Conservation (phyloP, 75 land plant species). For the Pinus taeda region DNA sequence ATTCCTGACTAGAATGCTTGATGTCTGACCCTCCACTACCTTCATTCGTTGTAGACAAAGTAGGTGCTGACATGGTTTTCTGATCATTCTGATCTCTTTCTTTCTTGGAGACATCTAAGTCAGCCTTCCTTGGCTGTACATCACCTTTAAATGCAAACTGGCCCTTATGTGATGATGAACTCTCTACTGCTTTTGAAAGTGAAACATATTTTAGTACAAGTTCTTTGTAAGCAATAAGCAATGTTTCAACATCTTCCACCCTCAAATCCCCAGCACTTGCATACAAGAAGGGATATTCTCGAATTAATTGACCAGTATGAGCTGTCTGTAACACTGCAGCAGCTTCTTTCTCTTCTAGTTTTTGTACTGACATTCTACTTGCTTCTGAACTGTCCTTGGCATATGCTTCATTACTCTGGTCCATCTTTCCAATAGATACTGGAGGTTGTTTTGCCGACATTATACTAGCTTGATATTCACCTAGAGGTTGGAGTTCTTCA, state of each 20-base stretch:
- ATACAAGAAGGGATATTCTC: conserved; percentile 80
- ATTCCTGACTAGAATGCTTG: neutral
- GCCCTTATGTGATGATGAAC: neutral
- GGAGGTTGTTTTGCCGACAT: neutral
- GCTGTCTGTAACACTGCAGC: conserved; percentile 65
- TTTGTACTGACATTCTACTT: conserved; percentile 37
- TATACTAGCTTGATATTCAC: neutral
- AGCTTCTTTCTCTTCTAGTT: conserved; percentile 58
- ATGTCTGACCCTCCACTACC: neutral
- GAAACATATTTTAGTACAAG: conserved; percentile 81
- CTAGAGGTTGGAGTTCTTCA: neutral
- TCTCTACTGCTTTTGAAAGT: conserved; percentile 72
- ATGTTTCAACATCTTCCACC: conserved; percentile 72
- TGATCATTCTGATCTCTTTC: neutral
- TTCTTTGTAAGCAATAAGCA: conserved; percentile 81
- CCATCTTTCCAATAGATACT: neutral
- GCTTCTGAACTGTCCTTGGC: neutral
- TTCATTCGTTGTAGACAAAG: neutral
- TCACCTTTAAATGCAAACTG: neutral
- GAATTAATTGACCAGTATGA: conserved; percentile 30
- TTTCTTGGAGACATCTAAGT: neutral
- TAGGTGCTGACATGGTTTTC: neutral
- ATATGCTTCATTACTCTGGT: too few species aligned
- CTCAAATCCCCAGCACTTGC: conserved; percentile 82
- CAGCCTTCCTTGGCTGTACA: neutral